A percentile compares a stretch with the other conserved stretches of the same genome.
phyloP scores from a whole-genome alignment of 108 stramenopile species.

The Stephanodiscus triporus region DNA sequence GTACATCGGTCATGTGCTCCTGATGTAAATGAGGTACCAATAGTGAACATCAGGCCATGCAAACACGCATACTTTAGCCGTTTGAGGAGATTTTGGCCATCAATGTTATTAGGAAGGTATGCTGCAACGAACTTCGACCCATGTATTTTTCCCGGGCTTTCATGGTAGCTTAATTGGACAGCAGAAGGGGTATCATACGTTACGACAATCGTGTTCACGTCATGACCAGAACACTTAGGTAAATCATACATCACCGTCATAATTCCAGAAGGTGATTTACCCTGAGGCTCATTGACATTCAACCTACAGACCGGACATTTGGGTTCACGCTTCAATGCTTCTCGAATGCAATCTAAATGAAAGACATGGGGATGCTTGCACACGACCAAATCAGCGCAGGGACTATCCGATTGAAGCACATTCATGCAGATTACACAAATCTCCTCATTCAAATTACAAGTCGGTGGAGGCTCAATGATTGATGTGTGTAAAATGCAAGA shows the following conservation, averaged over 20 bases:
- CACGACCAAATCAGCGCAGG: neutral
- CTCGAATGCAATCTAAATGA: conserved; percentile 44
- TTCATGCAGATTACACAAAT: conserved; percentile 11
- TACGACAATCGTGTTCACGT: conserved; percentile 9
- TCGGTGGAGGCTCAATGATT: conserved; percentile 1
- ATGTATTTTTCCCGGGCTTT: conserved; percentile 41
- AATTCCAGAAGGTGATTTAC: conserved; percentile 49
- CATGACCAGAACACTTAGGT: conserved; percentile 8
- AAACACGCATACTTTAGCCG: conserved; percentile 46
- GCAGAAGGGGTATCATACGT: conserved; percentile 46
- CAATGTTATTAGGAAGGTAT: conserved; percentile 41
- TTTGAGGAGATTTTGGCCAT: conserved; percentile 29
- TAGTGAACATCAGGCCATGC: conserved; percentile 33
- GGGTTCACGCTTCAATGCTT: conserved; percentile 2
- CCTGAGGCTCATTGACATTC: conserved; percentile 31
- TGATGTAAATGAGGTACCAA: conserved; percentile 32
- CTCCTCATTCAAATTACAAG: conserved; percentile 8
- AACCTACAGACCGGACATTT: conserved; percentile 27
- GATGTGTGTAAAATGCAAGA: neutral
- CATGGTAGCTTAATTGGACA: conserved; percentile 46
- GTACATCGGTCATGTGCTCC: conserved; percentile 20
- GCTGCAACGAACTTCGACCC: conserved; percentile 7
- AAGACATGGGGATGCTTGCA: conserved; percentile 30
- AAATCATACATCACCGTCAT: conserved; percentile 28
- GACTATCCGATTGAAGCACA: neutral